Evolutionary conservation across 441 rosid genomes (phyloP).

Genomic region (Bruguiera hainesii): DNA sequence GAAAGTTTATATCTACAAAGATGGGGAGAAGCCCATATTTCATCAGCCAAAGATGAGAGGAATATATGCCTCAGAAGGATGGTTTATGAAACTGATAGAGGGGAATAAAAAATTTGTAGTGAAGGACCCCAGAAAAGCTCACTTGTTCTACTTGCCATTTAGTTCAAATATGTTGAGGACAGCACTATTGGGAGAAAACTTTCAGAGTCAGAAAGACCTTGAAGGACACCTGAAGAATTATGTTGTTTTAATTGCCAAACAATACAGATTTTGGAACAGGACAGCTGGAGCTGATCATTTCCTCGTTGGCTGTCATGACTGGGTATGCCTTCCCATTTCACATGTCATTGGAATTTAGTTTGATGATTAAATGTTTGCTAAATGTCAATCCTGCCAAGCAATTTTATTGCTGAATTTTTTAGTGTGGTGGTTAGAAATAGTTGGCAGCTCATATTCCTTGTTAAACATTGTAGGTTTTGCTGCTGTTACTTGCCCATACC

Average conservation of each 20-base stretch:
- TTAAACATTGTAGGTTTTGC: not conserved
- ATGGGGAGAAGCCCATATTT: constrained; percentile 83
- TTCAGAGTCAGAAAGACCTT: constrained; percentile 36
- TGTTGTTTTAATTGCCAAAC: constrained; percentile 50
- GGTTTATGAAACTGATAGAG: constrained; percentile 91
- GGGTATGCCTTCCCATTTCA: constrained; percentile 54
- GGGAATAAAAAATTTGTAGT: constrained; percentile 69
- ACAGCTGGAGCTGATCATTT: constrained; percentile 86
- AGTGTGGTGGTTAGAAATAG: constrained; percentile 7
- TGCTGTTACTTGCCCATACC: not conserved
- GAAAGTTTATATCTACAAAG: constrained; percentile 72
- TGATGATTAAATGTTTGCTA: not conserved
- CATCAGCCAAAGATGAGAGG: constrained; percentile 74
- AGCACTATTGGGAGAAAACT: constrained; percentile 35
- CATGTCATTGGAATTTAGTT: constrained; percentile 10
- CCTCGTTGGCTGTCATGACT: constrained; percentile 90
- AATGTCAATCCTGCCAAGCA: not conserved
- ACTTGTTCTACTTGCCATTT: constrained; percentile 81
- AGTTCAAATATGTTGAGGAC: constrained; percentile 58
- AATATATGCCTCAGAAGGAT: constrained; percentile 90
- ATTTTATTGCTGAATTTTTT: not conserved
- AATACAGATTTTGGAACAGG: constrained; percentile 82
- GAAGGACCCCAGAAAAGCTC: constrained; percentile 78
- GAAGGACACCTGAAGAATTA: constrained; percentile 50
- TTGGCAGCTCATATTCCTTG: not conserved